Percentiles rank a stretch among this genome's conserved stretches.
Conservation (phyloP, 2,329 filamentous ascomycete genomes). For the Claviceps capensis region DNA sequence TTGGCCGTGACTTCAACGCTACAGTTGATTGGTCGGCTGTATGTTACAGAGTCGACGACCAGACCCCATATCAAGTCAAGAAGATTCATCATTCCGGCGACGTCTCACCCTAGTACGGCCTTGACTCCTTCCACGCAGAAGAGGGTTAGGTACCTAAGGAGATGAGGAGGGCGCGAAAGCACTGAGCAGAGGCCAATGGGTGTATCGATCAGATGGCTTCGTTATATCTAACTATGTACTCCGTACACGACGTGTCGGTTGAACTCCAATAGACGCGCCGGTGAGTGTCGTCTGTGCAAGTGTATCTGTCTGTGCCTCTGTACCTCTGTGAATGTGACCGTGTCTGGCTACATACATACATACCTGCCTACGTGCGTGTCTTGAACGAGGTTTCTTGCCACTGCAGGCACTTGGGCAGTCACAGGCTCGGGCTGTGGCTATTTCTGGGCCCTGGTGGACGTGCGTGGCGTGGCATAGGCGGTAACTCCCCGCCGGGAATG, state of each 20-base stretch:
- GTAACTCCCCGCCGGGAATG: not conserved
- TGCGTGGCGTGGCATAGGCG: not conserved
- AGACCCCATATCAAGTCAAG: not conserved
- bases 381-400: not conserved
- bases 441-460: not conserved
- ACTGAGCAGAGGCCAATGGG: not conserved
- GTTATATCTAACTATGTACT: not conserved
- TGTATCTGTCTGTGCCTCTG: not conserved
- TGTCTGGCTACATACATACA: not conserved
- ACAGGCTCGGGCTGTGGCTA: not conserved
- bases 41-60: conserved; percentile 3
- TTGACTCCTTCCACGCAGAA: conserved; percentile 1
- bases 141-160: not conserved
- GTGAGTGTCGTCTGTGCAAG: not conserved
- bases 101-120: not conserved
- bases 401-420: not conserved
- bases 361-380: not conserved
- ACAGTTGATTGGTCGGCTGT: not conserved
- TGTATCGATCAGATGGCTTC: not conserved
- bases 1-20: not conserved
- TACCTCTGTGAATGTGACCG: not conserved
- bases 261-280: not conserved
- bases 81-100: not conserved
- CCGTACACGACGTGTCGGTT: not conserved
- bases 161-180: not conserved